Conservation (phyloP, 2,329 filamentous ascomycete genomes). For the Laburnicola sp. region DNA sequence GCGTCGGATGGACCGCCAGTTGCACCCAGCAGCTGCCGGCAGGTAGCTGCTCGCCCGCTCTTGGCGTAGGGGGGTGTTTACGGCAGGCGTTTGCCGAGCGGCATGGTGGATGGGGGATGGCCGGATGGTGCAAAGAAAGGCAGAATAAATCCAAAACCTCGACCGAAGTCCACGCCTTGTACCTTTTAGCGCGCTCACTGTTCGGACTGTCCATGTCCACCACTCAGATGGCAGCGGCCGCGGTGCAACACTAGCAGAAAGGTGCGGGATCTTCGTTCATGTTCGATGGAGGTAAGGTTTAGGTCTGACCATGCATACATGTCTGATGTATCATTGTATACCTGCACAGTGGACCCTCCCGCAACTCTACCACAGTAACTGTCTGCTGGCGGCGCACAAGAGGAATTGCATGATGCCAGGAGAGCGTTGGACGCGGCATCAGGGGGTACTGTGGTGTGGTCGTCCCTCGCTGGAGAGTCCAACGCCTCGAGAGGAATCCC, state of each 20-base stretch:
- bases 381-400: not conserved
- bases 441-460: too few relatives aligned
- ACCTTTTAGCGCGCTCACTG: conserved; percentile 14
- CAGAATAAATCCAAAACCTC: not conserved
- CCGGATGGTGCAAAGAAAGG: too few relatives aligned
- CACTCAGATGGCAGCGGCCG: conserved; percentile 22
- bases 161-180: conserved; percentile 27
- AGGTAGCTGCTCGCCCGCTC: too few relatives aligned
- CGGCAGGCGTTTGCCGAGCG: not conserved
- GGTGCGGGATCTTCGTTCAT: conserved; percentile 22
- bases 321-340: too few relatives aligned
- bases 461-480: too few relatives aligned
- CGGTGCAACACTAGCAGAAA: conserved; percentile 17
- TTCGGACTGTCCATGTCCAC: conserved; percentile 13
- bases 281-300: too few relatives aligned
- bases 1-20: not conserved
- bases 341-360: not conserved
- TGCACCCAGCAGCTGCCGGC: too few relatives aligned
- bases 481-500: not conserved
- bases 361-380: not conserved
- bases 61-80: too few relatives aligned
- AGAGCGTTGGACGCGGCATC: not conserved
- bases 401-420: conserved; percentile 1
- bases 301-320: conserved; percentile 15
- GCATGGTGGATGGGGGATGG: not conserved